These are phyloP conservation scores for Magnolia officinalis DNA, from an alignment of 164 flowering plant species.

Conservation along the genomic window DNA sequence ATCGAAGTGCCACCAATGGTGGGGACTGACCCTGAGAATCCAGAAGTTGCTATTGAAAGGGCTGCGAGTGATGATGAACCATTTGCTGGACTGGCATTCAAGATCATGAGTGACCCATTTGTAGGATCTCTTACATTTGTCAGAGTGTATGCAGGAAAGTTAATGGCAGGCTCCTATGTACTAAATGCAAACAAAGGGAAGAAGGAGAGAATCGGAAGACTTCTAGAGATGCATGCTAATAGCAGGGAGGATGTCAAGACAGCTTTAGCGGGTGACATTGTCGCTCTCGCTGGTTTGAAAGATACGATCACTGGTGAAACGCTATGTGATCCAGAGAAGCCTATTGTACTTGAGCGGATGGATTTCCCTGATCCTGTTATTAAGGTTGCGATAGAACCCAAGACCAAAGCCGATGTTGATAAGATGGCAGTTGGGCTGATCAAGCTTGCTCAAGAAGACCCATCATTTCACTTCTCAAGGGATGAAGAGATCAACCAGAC, in stretches of 20 bases:
- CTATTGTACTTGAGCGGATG: constrained; percentile 89
- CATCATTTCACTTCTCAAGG: constrained; percentile 96
- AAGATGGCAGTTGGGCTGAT: constrained; percentile 82
- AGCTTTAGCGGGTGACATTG: constrained; percentile 82
- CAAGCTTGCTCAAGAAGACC: constrained; percentile 97
- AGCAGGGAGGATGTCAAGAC: constrained; percentile 85
- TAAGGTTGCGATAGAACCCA: constrained; percentile 97
- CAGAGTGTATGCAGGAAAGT: constrained; percentile 82
- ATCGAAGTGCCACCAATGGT: constrained; percentile 83
- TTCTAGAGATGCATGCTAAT: constrained; percentile 97
- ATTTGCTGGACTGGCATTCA: constrained; percentile 92
- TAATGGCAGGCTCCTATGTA: constrained; percentile 78
- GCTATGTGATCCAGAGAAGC: constrained; percentile 69
- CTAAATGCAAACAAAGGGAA: constrained; percentile 89
- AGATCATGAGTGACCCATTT: constrained; percentile 90
- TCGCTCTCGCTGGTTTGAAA: constrained; percentile 93
- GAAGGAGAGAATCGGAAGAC: constrained; percentile 93
- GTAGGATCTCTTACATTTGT: constrained; percentile 94
- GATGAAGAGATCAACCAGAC: constrained; percentile 95
- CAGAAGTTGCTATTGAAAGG: constrained; percentile 55
- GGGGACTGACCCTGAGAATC: constrained; percentile 89
- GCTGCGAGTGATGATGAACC: constrained; percentile 79
- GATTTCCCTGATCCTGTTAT: constrained; percentile 99
- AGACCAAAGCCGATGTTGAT: constrained; percentile 93
- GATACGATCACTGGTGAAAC: constrained; percentile 97